Conservation (phyloP, 169 alveolate species). For the Cryptosporidium parvum region DNA sequence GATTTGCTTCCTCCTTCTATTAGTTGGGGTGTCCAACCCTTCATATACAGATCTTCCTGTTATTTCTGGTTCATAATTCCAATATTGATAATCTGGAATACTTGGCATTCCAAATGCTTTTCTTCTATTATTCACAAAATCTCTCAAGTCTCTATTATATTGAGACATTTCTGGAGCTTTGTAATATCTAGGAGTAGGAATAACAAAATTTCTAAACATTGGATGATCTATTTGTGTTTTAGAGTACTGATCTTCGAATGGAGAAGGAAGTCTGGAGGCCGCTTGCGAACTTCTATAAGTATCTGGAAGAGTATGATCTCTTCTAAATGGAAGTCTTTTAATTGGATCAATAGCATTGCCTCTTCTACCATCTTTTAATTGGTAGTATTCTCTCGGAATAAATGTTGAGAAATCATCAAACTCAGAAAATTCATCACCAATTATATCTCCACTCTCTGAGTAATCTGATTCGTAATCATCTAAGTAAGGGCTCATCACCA, state of each 20-base stretch:
- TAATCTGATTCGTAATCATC: not conserved
- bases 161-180: constrained; percentile 37
- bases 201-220: not conserved
- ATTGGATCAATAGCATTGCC: not conserved
- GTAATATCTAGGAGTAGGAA: constrained; percentile 45
- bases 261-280: not conserved
- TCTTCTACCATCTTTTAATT: not conserved
- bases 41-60: constrained; percentile 51
- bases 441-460: not conserved
- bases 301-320: not conserved
- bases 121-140: constrained; percentile 50
- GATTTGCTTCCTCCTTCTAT: constrained; percentile 37
- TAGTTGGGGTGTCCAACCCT: constrained; percentile 33
- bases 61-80: constrained; percentile 65
- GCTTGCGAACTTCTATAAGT: not conserved
- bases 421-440: constrained; percentile 9
- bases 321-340: not conserved
- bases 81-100: constrained; percentile 61
- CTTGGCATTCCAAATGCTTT: constrained; percentile 49
- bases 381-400: constrained; percentile 35
- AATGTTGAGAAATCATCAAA: constrained; percentile 71
- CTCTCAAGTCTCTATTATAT: constrained; percentile 42
- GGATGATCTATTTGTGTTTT: not conserved
- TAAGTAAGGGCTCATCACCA: not conserved
- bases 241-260: not conserved